Percentiles rank a stretch among this genome's conserved stretches.
Conservation (phyloP, 305 asterid species). For the Fraxinus sp. region DNA sequence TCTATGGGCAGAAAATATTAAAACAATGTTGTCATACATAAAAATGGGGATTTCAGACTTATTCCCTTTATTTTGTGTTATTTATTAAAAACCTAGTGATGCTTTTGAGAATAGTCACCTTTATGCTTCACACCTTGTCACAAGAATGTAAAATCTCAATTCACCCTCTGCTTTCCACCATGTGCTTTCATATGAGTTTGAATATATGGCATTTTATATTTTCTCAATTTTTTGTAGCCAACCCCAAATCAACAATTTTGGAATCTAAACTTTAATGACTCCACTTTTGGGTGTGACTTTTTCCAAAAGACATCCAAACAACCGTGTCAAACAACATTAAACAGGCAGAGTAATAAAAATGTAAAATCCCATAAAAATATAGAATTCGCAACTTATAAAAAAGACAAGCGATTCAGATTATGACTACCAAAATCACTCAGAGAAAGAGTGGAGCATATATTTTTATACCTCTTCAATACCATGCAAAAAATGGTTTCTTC, state of each 20-base stretch:
- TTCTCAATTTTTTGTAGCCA: background rate
- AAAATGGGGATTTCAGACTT: background rate
- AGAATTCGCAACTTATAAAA: background rate
- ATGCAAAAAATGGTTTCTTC: slow-evolving; percentile 87
- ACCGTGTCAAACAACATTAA: background rate
- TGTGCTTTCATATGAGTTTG: background rate
- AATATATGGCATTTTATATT: background rate
- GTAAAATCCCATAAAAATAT: slow-evolving; percentile 15
- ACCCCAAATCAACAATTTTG: background rate
- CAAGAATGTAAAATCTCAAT: background rate
- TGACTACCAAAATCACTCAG: background rate
- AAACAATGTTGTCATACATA: background rate
- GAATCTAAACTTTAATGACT: background rate
- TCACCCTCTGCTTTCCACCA: background rate
- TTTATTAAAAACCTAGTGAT: background rate
- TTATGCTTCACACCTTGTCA: background rate
- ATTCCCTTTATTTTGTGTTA: background rate
- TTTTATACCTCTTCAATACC: slow-evolving; percentile 72
- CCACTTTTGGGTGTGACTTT: background rate
- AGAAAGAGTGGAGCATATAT: slow-evolving; percentile 14
- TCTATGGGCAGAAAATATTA: background rate
- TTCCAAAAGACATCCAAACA: background rate
- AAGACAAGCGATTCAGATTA: slow-evolving; percentile 1
- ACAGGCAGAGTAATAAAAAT: slow-evolving; percentile 1
- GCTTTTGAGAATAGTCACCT: background rate